Conservation (phyloP, 2,329 filamentous ascomycete genomes). For the Xylaria sp. region DNA sequence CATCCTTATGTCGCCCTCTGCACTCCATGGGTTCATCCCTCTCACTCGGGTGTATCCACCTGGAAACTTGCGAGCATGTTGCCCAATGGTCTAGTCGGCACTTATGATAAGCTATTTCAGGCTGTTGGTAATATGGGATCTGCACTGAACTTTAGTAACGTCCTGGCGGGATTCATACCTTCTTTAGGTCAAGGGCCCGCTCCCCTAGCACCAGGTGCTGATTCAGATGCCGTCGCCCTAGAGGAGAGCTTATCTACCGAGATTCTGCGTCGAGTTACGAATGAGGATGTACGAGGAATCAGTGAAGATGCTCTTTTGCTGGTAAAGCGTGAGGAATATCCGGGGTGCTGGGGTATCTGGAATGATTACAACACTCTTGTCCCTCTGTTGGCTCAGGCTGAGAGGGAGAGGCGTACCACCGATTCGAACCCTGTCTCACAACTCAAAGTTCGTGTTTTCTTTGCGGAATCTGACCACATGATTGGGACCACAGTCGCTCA, state of each 20-base stretch:
- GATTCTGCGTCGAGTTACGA: conserved; percentile 26
- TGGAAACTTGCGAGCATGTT: conserved; percentile 34
- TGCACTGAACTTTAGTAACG: conserved; percentile 35
- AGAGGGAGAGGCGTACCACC: conserved; percentile 17
- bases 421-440: background rate
- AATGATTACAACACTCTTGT: conserved; percentile 41
- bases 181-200: conserved; percentile 3
- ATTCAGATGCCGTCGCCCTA: conserved; percentile 31
- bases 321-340: conserved; percentile 36
- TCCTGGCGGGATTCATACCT: conserved; percentile 27
- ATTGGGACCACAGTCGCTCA: conserved; percentile 38
- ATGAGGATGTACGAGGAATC: conserved; percentile 36
- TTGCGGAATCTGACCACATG: conserved; percentile 41
- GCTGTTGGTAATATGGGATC: conserved; percentile 28
- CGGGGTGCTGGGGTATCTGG: conserved; percentile 41
- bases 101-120: conserved; percentile 30
- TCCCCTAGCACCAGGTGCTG: conserved; percentile 29
- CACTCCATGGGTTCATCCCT: conserved; percentile 41
- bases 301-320: conserved; percentile 41
- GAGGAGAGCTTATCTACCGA: conserved; percentile 34
- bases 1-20: conserved; percentile 43
- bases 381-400: conserved; percentile 37
- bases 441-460: conserved; percentile 40
- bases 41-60: conserved; percentile 36
- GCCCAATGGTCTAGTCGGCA: conserved; percentile 37